A percentile compares a stretch with the other conserved stretches of the same genome.
Evolutionary conservation across 768 basidiomycete species (phyloP).

Genomic region (Podaxis mareebaensis): DNA sequence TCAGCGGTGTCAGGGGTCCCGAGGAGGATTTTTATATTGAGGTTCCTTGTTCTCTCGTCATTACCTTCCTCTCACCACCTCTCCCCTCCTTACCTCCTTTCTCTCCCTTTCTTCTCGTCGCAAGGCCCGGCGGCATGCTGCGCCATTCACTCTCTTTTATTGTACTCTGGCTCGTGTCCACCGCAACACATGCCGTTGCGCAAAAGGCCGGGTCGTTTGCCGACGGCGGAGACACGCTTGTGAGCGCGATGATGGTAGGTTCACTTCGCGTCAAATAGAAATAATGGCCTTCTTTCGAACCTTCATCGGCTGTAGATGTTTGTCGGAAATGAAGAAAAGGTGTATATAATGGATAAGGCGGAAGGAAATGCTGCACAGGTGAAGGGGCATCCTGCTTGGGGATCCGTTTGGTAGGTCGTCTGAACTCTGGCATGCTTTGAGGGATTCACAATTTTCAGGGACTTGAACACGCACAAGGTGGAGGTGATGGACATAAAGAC

Average conservation of each 20-base stretch:
- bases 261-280: not conserved
- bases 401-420: constrained; percentile 56
- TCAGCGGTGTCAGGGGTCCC: not conserved
- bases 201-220: constrained; percentile 44
- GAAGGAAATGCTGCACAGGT: constrained; percentile 72
- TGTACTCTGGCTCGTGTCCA: constrained; percentile 44
- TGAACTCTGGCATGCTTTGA: not conserved
- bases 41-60: not conserved
- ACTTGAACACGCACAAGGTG: constrained; percentile 58
- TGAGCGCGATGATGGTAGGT: constrained; percentile 55
- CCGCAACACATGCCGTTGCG: constrained; percentile 32
- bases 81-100: constrained; percentile 4
- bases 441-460: constrained; percentile 37
- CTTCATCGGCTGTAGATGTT: constrained; percentile 56
- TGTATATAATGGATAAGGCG: constrained; percentile 92
- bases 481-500: constrained; percentile 70
- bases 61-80: not conserved
- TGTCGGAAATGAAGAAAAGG: constrained; percentile 74
- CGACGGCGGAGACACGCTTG: constrained; percentile 44
- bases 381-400: constrained; percentile 74
- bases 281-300: not conserved
- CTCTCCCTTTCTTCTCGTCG: constrained; percentile 14
- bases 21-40: not conserved
- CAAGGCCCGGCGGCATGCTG: constrained; percentile 12
- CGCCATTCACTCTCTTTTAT: constrained; percentile 36